Conservation (phyloP, 192 early-diverging fungal species). For the Endogone sp. region DNA sequence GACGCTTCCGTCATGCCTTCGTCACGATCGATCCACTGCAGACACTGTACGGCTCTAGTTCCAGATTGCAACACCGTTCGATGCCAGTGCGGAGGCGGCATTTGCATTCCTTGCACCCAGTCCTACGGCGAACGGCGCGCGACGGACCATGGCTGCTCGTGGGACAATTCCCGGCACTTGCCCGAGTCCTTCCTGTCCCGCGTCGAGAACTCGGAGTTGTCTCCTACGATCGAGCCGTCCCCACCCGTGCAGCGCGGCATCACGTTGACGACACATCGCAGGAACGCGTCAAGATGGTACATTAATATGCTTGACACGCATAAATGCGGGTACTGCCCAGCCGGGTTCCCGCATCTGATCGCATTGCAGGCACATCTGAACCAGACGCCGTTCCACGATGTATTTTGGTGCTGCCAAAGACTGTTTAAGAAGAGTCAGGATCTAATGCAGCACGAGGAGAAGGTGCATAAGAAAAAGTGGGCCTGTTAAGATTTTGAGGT, state of each 20-base stretch:
- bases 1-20: too few species aligned
- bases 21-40: too few species aligned
- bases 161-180: too few species aligned
- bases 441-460: background rate
- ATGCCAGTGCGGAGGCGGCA: too few species aligned
- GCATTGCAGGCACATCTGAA: conserved; percentile 5
- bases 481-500: too few species aligned
- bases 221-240: background rate
- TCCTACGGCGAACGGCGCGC: too few species aligned
- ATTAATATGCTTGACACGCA: background rate
- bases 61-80: too few species aligned
- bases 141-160: too few species aligned
- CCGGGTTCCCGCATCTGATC: background rate
- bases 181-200: too few species aligned
- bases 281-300: background rate
- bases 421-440: background rate
- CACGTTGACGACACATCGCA: background rate
- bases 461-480: background rate
- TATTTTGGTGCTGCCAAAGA: background rate
- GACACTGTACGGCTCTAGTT: too few species aligned
- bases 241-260: background rate
- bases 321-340: background rate
- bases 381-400: background rate
- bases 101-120: too few species aligned
- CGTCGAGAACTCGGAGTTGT: too few species aligned